Percentiles rank a stretch among this genome's conserved stretches.
phyloP scores from a whole-genome alignment of 805 yeast species.

The Suhomyces sp. region DNA sequence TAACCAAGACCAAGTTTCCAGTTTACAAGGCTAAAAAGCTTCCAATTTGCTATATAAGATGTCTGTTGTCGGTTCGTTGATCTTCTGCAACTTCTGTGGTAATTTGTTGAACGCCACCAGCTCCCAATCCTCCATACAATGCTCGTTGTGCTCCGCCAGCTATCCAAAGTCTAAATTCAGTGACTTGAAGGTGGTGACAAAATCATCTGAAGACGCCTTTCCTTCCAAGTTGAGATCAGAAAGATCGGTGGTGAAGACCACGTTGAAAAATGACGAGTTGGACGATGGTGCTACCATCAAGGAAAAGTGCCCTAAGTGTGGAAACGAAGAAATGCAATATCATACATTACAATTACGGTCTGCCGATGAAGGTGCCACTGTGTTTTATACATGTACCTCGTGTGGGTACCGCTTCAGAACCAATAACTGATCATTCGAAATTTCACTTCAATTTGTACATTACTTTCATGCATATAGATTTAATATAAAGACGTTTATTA shows the following conservation, averaged over 20 bases:
- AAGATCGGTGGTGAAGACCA: slow-evolving; percentile 87
- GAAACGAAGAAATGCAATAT: slow-evolving; percentile 96
- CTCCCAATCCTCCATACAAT: slow-evolving; percentile 50
- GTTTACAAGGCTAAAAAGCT: too few species aligned
- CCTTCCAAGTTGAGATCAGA: slow-evolving; percentile 82
- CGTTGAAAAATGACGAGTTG: slow-evolving; percentile 69
- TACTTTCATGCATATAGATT: slow-evolving; percentile 4
- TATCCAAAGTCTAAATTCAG: slow-evolving; percentile 58
- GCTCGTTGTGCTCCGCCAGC: slow-evolving; percentile 49
- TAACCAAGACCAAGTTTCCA: too few species aligned
- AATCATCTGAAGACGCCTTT: slow-evolving; percentile 89
- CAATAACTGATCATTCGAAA: slow-evolving; percentile 66
- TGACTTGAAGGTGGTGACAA: slow-evolving; percentile 81
- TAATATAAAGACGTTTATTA: background rate
- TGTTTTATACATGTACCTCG: slow-evolving; percentile 90
- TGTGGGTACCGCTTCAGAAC: slow-evolving; percentile 95
- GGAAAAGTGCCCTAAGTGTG: slow-evolving; percentile 98
- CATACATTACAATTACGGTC: slow-evolving; percentile 95
- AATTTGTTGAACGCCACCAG: slow-evolving; percentile 71
- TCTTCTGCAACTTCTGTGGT: slow-evolving; percentile 93
- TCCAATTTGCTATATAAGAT: slow-evolving; percentile 33
- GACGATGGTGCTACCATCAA: slow-evolving; percentile 96
- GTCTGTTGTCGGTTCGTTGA: slow-evolving; percentile 95
- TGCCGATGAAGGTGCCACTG: slow-evolving; percentile 99
- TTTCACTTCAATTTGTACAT: slow-evolving; percentile 4